phyloP scores from a whole-genome alignment of 176 grass and related monocot species.

The sorghum (Sorghum bicolor) region DNA sequence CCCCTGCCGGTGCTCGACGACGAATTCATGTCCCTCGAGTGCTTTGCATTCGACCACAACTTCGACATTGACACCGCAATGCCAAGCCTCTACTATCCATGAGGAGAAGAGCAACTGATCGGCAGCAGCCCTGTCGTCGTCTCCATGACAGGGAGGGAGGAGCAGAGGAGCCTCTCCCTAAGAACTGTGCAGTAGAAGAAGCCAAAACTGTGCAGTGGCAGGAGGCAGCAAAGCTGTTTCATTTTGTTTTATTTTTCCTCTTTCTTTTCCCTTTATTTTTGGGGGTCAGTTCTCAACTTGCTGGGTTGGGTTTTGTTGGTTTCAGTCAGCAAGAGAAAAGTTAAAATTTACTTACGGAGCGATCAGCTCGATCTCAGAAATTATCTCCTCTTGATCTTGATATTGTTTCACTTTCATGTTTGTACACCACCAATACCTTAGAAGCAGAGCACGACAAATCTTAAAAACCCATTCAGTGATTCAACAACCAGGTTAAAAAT shows the following conservation, averaged over 20 bases:
- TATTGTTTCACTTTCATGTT: not conserved
- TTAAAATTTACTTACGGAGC: not conserved
- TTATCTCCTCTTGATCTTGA: not conserved
- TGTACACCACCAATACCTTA: not conserved
- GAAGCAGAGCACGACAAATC: not conserved
- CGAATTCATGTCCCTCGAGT: slow-evolving; percentile 28
- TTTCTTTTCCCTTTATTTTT: slow-evolving; percentile 8
- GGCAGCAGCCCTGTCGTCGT: not conserved
- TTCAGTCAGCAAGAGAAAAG: not conserved
- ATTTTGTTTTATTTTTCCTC: not conserved
- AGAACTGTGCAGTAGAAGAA: slow-evolving; percentile 15
- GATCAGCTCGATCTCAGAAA: not conserved
- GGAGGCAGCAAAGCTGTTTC: not conserved
- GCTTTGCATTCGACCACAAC: slow-evolving; percentile 34
- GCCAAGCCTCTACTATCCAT: slow-evolving; percentile 38
- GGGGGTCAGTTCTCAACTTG: not conserved
- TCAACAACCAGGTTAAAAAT: not conserved
- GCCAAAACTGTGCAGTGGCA: slow-evolving; percentile 18
- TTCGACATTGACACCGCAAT: slow-evolving; percentile 17
- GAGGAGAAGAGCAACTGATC: not conserved
- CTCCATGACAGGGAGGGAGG: slow-evolving; percentile 31
- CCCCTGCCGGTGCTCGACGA: slow-evolving; percentile 18
- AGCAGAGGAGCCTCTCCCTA: slow-evolving; percentile 32
- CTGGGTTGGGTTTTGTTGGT: slow-evolving; percentile 7
- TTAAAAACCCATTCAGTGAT: too few species aligned